Evolutionary conservation across 441 rosid genomes (phyloP), one percentile per base, ranked within the genome.

Genomic region (Viola pubescens): DNA sequence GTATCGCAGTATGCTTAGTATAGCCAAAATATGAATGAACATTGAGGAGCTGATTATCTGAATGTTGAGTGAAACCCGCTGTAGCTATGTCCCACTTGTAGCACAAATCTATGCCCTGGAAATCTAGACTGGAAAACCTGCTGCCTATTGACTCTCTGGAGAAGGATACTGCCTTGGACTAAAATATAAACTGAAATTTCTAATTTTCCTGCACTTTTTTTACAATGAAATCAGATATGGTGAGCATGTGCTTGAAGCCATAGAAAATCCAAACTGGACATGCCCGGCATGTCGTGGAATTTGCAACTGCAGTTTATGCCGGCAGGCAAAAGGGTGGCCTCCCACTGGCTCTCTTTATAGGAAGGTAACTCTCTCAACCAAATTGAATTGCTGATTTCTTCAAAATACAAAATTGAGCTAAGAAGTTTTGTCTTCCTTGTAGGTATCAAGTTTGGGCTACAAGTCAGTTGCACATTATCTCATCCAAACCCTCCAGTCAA

Each of bases 401-500:
- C 10, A 11, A 41, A 45, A 54, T 37, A 49, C 56, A 26, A 66
- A 34, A 47, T 55, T 51, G 40, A 71, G 53, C 64, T 64, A 68
- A 19, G 19, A 26, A n/a, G 45, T 66, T 64, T 26, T 59, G 43
- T 70, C 51, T 7, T 46, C 50, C 62, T 66, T 64, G 38, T 70
- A 92, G 97, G 70, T 89, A 59, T 66, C 79, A 63, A 63, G 69
- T 14, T 66, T 88, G 70, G 97, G 96, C 51, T 94, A 73, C 80
- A 94, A 85, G 76, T 90, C 98, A 3, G 89, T 88, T 26, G 97
- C 98, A 34, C 98, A 94, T 77, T 90, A 83, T 73, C 95, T 94
- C 54, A 63, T 90, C 71, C 79, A 90, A 70, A 84, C 89, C 60
- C 64, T 40, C 19, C 60, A 75, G 54, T 53, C 68, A 3, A 69